A percentile compares a stretch with the other conserved stretches of the same genome.
phyloP scores from a whole-genome alignment of 2,329 filamentous ascomycete species.

The Aspergillus sp. region DNA sequence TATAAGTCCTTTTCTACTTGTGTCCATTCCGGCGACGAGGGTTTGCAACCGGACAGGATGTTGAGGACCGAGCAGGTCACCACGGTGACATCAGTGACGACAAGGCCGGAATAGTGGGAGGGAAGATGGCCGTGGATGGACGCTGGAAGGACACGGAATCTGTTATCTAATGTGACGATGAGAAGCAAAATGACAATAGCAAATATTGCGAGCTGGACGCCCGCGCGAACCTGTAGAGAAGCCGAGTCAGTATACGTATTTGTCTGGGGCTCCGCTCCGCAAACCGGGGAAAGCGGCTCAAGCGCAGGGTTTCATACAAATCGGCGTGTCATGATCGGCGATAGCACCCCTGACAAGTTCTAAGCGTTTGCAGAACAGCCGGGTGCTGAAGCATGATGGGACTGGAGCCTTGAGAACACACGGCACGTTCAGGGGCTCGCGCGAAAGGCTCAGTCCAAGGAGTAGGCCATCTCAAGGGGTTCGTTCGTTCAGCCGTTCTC shows the following conservation, averaged over 20 bases:
- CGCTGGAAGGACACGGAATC: conserved; percentile 81
- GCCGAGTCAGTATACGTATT: conserved; percentile 1
- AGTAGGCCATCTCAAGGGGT: conserved; percentile 33
- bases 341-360: conserved; percentile 30
- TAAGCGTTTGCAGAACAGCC: conserved; percentile 26
- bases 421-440: conserved; percentile 17
- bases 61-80: conserved; percentile 74
- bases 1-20: conserved; percentile 88
- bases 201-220: conserved; percentile 71
- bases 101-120: conserved; percentile 76
- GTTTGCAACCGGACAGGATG: conserved; percentile 70
- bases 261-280: background rate
- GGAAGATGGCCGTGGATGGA: conserved; percentile 86
- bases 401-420: conserved; percentile 8
- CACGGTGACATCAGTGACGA: conserved; percentile 83
- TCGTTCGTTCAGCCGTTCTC: conserved; percentile 9
- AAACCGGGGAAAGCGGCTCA: background rate
- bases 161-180: conserved; percentile 80
- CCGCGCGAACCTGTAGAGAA: conserved; percentile 56
- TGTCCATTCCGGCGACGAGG: conserved; percentile 73
- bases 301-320: conserved; percentile 32
- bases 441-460: conserved; percentile 27
- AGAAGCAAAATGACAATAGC: conserved; percentile 67
- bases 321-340: conserved; percentile 43
- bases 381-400: conserved; percentile 34